Evolutionary conservation across 2,329 filamentous ascomycete species (phyloP).

Genomic region (Sporothrix euskadiensis): DNA sequence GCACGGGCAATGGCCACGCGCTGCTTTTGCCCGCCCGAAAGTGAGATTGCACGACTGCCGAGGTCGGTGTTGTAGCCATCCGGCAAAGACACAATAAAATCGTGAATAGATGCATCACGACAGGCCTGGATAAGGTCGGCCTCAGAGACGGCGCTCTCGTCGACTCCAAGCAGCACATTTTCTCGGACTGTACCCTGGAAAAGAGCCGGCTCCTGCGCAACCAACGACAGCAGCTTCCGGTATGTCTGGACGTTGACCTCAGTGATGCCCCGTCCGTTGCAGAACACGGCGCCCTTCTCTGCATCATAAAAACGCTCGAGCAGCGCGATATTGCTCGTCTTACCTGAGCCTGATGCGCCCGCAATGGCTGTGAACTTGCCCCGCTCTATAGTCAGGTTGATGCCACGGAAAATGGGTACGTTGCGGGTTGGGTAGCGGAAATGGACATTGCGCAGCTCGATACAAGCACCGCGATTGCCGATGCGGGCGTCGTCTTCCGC

Average conservation of each 20-base stretch:
- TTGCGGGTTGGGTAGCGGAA: slow-evolving; percentile 63
- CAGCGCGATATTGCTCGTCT: slow-evolving; percentile 66
- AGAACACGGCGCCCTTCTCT: slow-evolving; percentile 62
- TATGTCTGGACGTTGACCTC: slow-evolving; percentile 62
- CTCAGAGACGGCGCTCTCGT: slow-evolving; percentile 53
- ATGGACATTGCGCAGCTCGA: slow-evolving; percentile 58
- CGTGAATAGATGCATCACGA: slow-evolving; percentile 66
- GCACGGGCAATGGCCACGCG: slow-evolving; percentile 59
- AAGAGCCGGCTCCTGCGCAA: slow-evolving; percentile 72
- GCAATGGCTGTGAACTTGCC: slow-evolving; percentile 72
- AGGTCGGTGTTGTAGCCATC: slow-evolving; percentile 68
- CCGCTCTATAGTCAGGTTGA: slow-evolving; percentile 65
- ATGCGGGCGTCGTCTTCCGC: slow-evolving; percentile 34
- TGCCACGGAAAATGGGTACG: slow-evolving; percentile 57
- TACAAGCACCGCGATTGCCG: slow-evolving; percentile 43
- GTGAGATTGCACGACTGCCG: slow-evolving; percentile 64
- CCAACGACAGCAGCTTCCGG: slow-evolving; percentile 65
- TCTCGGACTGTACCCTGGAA: slow-evolving; percentile 70
- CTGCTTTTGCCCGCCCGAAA: slow-evolving; percentile 79
- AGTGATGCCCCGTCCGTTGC: slow-evolving; percentile 62
- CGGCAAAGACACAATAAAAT: slow-evolving; percentile 68
- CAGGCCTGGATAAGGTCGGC: slow-evolving; percentile 55
- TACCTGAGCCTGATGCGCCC: slow-evolving; percentile 69
- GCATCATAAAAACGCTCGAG: slow-evolving; percentile 72
- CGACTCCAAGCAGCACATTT: slow-evolving; percentile 67